These are phyloP conservation scores for Somion occarium DNA, from an alignment of 1,284 basidiomycete genomes.

Conservation along the genomic window DNA sequence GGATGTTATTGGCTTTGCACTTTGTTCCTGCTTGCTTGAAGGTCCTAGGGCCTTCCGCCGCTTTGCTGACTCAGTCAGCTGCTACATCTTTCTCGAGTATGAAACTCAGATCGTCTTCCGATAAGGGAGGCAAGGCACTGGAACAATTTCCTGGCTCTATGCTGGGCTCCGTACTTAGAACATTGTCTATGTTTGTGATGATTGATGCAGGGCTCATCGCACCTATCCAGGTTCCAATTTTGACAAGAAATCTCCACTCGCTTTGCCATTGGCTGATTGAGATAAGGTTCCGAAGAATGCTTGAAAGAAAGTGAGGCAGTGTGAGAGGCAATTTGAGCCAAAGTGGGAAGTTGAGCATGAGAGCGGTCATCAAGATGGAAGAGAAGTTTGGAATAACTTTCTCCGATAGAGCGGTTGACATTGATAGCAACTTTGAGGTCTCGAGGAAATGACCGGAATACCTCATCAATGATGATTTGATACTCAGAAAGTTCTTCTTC, in stretches of 20 bases:
- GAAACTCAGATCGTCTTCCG: not conserved
- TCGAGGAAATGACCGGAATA: not conserved
- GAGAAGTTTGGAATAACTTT: not conserved
- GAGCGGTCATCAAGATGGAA: not conserved
- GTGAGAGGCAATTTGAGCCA: not conserved
- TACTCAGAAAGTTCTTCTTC: constrained; percentile 23
- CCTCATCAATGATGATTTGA: constrained; percentile 16
- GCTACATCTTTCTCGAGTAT: not conserved
- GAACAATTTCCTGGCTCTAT: not conserved
- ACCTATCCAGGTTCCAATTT: not conserved
- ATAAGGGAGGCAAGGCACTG: not conserved
- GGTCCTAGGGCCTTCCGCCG: not conserved
- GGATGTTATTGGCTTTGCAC: constrained; percentile 10
- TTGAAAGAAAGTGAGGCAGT: not conserved
- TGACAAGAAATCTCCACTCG: not conserved
- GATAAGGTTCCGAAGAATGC: not conserved
- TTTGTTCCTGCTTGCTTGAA: constrained; percentile 11
- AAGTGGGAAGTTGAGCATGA: not conserved
- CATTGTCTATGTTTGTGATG: not conserved
- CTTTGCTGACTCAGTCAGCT: not conserved
- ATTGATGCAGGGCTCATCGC: not conserved
- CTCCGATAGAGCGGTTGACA: not conserved
- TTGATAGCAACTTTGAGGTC: not conserved
- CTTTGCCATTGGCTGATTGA: not conserved
- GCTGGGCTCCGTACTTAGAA: not conserved